Evolutionary conservation across 768 basidiomycete species (phyloP).

Genomic region (Boletus vinaceobasis): DNA sequence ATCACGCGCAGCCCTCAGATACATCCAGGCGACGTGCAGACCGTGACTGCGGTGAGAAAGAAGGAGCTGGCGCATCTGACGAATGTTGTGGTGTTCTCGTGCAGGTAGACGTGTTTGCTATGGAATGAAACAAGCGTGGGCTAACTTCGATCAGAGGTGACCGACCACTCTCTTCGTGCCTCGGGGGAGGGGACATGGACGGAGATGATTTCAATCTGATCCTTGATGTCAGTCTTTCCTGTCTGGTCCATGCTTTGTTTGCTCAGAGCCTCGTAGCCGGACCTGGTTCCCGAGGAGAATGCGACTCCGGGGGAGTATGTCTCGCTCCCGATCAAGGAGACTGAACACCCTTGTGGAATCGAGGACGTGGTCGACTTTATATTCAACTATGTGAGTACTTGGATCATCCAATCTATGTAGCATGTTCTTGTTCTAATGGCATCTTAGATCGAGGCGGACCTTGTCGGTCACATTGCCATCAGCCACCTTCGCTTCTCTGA

Average conservation of each 20-base stretch:
- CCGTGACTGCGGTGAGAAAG: constrained; percentile 40
- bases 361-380: constrained; percentile 47
- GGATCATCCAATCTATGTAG: neutral
- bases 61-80: constrained; percentile 38
- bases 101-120: constrained; percentile 30
- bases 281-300: constrained; percentile 26
- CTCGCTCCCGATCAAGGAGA: constrained; percentile 34
- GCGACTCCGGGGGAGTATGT: constrained; percentile 38
- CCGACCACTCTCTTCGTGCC: constrained; percentile 43
- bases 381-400: constrained; percentile 39
- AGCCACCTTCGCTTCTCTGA: constrained; percentile 46
- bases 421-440: neutral
- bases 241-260: constrained; percentile 6
- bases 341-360: constrained; percentile 33
- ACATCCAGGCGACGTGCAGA: constrained; percentile 47
- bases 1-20: constrained; percentile 53
- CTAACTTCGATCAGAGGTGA: constrained; percentile 32
- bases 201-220: constrained; percentile 52
- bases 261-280: constrained; percentile 21
- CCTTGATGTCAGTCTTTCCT: constrained; percentile 33
- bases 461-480: constrained; percentile 41
- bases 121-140: neutral
- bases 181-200: constrained; percentile 55
- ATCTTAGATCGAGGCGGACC: constrained; percentile 36
- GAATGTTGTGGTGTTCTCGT: constrained; percentile 51